A percentile compares a stretch with the other conserved stretches of the same genome.
Conservation (phyloP, 345 rosid genomes). For the Eucalyptus brandiana region DNA sequence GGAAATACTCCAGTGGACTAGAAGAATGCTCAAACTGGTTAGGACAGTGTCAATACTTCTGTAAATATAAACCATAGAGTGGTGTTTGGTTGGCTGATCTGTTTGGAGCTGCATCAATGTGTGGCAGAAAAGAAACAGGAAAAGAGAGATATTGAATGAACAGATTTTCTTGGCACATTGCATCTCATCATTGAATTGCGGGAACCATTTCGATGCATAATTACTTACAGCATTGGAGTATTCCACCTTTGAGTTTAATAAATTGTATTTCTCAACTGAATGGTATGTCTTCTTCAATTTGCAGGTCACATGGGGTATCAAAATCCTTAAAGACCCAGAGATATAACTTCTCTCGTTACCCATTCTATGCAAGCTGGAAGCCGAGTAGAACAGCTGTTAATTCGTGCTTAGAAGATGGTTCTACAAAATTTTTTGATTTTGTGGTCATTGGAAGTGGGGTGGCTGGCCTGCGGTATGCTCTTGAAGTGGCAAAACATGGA, state of each 20-base stretch:
- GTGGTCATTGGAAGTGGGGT: conserved; percentile 92
- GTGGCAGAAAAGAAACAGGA: background rate
- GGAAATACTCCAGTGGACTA: background rate
- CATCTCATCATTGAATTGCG: background rate
- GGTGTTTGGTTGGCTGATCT: background rate
- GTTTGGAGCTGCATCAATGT: background rate
- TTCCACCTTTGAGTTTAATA: background rate
- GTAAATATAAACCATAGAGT: background rate
- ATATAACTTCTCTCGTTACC: conserved; percentile 13
- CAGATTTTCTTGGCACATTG: background rate
- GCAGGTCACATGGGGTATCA: conserved; percentile 50
- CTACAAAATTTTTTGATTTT: conserved; percentile 79
- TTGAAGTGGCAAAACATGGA: conserved; percentile 90
- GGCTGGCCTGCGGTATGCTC: conserved; percentile 92
- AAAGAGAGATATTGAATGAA: background rate
- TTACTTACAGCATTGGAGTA: background rate
- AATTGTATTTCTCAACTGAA: background rate
- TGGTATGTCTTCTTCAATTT: background rate
- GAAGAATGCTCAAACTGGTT: background rate
- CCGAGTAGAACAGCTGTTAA: conserved; percentile 6
- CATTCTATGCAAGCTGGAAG: conserved; percentile 13
- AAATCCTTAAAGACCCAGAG: conserved; percentile 25
- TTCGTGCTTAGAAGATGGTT: conserved; percentile 23
- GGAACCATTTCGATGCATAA: background rate
- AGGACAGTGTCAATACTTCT: background rate